Evolutionary conservation across 192 early-diverging fungal species (phyloP).

Genomic region (Blastocladiella britannica): DNA sequence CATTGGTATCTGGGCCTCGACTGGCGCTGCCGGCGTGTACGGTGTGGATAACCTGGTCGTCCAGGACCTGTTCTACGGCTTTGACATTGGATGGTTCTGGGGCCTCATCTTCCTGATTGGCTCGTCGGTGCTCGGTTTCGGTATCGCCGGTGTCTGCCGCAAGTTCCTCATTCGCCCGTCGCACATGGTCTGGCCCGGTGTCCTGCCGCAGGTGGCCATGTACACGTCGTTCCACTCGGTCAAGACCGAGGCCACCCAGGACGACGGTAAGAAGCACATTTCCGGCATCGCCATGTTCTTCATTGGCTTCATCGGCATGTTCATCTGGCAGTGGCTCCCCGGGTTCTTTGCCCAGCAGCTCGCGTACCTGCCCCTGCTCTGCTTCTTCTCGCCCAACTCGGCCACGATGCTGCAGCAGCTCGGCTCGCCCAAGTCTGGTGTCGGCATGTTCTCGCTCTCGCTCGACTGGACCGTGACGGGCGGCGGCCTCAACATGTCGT

Average conservation of each 20-base stretch:
- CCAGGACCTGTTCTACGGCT: constrained; percentile 31
- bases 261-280: constrained; percentile 8
- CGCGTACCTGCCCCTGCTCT: constrained; percentile 38
- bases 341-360: constrained; percentile 45
- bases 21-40: constrained; percentile 14
- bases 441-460: constrained; percentile 46
- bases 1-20: constrained; percentile 13
- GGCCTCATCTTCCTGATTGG: constrained; percentile 40
- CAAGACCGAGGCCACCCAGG: constrained; percentile 11
- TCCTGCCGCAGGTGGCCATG: constrained; percentile 50
- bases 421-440: constrained; percentile 12
- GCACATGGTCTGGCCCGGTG: constrained; percentile 72
- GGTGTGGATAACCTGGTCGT: constrained; percentile 22
- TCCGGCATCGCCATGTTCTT: constrained; percentile 29
- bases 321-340: constrained; percentile 38
- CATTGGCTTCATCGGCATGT: constrained; percentile 18
- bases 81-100: constrained; percentile 18
- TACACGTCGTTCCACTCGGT: constrained; percentile 55
- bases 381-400: constrained; percentile 20
- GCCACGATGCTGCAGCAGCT: not conserved
- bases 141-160: constrained; percentile 47
- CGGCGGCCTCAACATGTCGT: constrained; percentile 26
- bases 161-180: constrained; percentile 68
- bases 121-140: constrained; percentile 43
- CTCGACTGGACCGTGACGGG: constrained; percentile 60